phyloP scores from a whole-genome alignment of 1,139 yeast genomes.

The Groenewaldozyma sp. region DNA sequence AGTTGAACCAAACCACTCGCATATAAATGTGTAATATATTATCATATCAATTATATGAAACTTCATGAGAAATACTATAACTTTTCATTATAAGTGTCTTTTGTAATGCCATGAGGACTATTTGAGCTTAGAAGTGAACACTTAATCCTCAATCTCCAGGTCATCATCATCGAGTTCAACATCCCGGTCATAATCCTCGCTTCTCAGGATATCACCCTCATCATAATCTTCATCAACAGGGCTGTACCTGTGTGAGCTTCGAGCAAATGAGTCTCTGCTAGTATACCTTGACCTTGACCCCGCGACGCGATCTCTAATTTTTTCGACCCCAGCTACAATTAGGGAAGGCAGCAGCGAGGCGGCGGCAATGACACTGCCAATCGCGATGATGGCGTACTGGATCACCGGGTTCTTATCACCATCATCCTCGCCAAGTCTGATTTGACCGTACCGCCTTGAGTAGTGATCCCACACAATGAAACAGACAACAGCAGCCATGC shows the following conservation, averaged over 20 bases:
- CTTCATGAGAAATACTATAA: too few relatives aligned
- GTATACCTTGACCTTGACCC: slow-evolving; percentile 13
- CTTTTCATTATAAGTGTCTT: too few relatives aligned
- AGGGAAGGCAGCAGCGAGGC: slow-evolving; percentile 25
- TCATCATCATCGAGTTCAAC: slow-evolving; percentile 20
- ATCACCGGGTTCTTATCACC: slow-evolving; percentile 19
- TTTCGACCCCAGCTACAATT: slow-evolving; percentile 6
- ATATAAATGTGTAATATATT: too few relatives aligned
- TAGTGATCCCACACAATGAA: slow-evolving; percentile 80
- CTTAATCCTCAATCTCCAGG: slow-evolving; percentile 16
- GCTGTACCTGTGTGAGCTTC: slow-evolving; percentile 16
- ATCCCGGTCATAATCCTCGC: slow-evolving; percentile 20
- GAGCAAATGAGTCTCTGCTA: slow-evolving; percentile 20
- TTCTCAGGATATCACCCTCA: slow-evolving; percentile 18
- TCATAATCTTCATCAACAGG: slow-evolving; percentile 23
- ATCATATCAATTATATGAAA: neutral
- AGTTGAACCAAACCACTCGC: too few relatives aligned
- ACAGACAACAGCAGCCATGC: slow-evolving; percentile 46
- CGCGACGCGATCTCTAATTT: slow-evolving; percentile 6
- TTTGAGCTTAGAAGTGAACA: too few relatives aligned
- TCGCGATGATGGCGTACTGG: slow-evolving; percentile 21
- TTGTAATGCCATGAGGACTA: too few relatives aligned
- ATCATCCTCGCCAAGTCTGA: slow-evolving; percentile 72
- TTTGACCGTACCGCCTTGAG: slow-evolving; percentile 73
- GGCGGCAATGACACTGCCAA: slow-evolving; percentile 28